Evolutionary conservation across 2,329 filamentous ascomycete genomes (phyloP).

Genomic region (Acrocalymma vagum): DNA sequence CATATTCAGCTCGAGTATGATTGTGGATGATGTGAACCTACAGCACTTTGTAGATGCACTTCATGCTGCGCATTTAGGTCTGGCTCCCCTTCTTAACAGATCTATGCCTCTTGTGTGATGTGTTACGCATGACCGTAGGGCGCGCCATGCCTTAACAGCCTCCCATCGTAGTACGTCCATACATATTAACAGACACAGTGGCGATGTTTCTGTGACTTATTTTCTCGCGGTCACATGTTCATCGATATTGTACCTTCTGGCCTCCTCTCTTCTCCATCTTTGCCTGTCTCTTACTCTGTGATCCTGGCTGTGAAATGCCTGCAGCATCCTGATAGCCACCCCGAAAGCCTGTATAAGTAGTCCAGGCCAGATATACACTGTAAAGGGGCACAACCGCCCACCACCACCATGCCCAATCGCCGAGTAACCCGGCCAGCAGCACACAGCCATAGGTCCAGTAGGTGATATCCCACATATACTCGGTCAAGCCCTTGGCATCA

Average conservation of each 20-base stretch:
- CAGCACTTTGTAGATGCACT: too few relatives aligned
- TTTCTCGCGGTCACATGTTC: slow-evolving; percentile 16
- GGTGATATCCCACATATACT: slow-evolving; percentile 97
- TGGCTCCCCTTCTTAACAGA: too few relatives aligned
- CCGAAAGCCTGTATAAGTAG: slow-evolving; percentile 55
- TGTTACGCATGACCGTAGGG: too few relatives aligned
- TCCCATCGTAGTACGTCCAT: too few relatives aligned
- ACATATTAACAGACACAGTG: too few relatives aligned
- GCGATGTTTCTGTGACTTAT: too few relatives aligned
- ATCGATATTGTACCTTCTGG: slow-evolving; percentile 58
- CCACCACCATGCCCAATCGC: slow-evolving; percentile 79
- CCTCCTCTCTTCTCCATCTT: slow-evolving; percentile 63
- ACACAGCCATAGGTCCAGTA: slow-evolving; percentile 92
- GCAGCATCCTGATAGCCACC: slow-evolving; percentile 53
- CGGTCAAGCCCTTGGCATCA: slow-evolving; percentile 84
- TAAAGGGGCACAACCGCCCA: slow-evolving; percentile 61
- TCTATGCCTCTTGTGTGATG: too few relatives aligned
- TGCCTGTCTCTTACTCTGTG: slow-evolving; percentile 57
- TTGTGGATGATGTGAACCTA: too few relatives aligned
- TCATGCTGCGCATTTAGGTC: too few relatives aligned
- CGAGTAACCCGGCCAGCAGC: slow-evolving; percentile 76
- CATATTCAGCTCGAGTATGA: too few relatives aligned
- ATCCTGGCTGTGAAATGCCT: slow-evolving; percentile 42
- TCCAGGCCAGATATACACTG: slow-evolving; percentile 54
- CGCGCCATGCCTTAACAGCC: too few relatives aligned